Evolutionary conservation across 1,139 yeast genomes (phyloP).

Genomic region (Candida labiduridarum): DNA sequence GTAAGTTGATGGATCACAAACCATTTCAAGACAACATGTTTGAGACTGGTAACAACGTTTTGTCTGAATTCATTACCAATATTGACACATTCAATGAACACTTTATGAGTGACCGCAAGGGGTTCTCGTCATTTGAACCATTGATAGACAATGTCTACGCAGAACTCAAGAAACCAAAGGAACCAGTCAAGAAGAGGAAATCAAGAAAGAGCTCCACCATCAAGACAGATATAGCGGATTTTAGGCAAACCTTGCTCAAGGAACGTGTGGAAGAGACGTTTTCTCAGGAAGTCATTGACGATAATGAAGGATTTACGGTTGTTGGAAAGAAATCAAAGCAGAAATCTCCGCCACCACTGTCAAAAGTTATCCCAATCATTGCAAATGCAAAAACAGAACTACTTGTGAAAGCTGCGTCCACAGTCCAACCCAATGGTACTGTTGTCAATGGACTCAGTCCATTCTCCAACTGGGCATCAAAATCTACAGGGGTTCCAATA

Average conservation of each 20-base stretch:
- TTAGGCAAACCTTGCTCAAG: constrained; percentile 20
- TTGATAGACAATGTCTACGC: constrained; percentile 41
- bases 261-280: constrained; percentile 15
- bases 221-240: constrained; percentile 23
- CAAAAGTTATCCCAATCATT: constrained; percentile 7
- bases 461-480: constrained; percentile 35
- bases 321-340: constrained; percentile 28
- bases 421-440: neutral
- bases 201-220: constrained; percentile 34
- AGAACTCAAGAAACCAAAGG: constrained; percentile 20
- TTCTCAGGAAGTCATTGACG: constrained; percentile 32
- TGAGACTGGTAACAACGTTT: constrained; percentile 21
- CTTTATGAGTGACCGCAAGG: constrained; percentile 51
- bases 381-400: constrained; percentile 1
- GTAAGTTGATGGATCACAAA: constrained; percentile 14
- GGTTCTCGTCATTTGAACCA: constrained; percentile 48
- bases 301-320: constrained; percentile 33
- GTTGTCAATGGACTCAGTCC: constrained; percentile 27
- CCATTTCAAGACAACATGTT: neutral
- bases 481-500: neutral
- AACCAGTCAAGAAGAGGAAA: constrained; percentile 20
- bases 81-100: constrained; percentile 37
- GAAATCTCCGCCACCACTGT: constrained; percentile 15
- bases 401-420: neutral
- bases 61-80: constrained; percentile 24